phyloP scores from a whole-genome alignment of 805 yeast species.

The Wickerhamiella siamensis region DNA sequence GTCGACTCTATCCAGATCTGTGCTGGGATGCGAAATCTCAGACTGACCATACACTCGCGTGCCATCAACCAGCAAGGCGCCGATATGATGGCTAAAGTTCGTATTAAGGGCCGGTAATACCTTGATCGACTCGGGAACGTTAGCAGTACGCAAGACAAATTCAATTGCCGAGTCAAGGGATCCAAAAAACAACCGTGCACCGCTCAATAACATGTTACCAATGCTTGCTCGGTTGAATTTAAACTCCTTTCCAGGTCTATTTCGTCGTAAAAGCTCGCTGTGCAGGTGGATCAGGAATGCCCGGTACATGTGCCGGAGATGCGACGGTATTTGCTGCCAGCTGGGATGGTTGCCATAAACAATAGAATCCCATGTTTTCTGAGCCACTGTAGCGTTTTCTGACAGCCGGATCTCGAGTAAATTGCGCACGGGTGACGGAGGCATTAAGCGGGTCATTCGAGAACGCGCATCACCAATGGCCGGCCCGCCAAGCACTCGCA shows the following conservation, averaged over 20 bases:
- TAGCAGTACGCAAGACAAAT: conserved; percentile 48
- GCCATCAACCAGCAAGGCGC: conserved; percentile 60
- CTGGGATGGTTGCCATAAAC: conserved; percentile 65
- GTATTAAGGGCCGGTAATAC: conserved; percentile 77
- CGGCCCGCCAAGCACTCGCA: conserved; percentile 82
- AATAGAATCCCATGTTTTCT: conserved; percentile 56
- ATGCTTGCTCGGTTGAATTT: conserved; percentile 65
- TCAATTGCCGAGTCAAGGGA: conserved; percentile 77
- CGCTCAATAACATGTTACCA: conserved; percentile 74
- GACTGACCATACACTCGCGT: conserved; percentile 75
- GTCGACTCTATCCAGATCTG: not conserved
- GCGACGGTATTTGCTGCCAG: conserved; percentile 48
- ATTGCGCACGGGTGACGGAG: conserved; percentile 29
- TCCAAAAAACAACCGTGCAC: conserved; percentile 68
- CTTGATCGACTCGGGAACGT: conserved; percentile 36
- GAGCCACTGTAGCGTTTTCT: conserved; percentile 37
- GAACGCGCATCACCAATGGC: conserved; percentile 90
- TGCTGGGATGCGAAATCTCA: conserved; percentile 74
- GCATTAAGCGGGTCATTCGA: conserved; percentile 59
- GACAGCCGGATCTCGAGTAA: conserved; percentile 40
- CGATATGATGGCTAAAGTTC: conserved; percentile 72
- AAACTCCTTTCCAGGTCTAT: conserved; percentile 46
- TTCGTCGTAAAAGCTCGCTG: conserved; percentile 56
- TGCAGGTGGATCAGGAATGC: conserved; percentile 69
- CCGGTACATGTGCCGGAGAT: conserved; percentile 53